Evolutionary conservation across 345 rosid genomes (phyloP).

Genomic region (Cardamine occulta): DNA sequence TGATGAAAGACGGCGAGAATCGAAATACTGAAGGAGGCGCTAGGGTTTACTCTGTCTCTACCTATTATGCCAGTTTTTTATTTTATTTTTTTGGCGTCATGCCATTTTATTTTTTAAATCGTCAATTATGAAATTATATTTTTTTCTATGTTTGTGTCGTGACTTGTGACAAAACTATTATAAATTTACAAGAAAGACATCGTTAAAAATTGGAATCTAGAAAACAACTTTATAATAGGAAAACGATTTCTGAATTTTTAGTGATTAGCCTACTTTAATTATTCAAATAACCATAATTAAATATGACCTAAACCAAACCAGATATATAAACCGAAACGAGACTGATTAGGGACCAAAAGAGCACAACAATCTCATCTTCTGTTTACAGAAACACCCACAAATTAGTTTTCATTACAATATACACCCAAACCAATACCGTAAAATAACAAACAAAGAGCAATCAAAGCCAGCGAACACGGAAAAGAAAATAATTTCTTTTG

Average conservation of each 20-base stretch:
- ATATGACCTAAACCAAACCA: constrained; percentile 17
- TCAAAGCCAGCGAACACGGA: constrained; percentile 33
- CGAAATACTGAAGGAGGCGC: neutral
- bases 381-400: constrained; percentile 19
- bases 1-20: constrained; percentile 14
- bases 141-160: neutral
- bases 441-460: constrained; percentile 16
- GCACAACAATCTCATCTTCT: constrained; percentile 6
- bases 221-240: neutral
- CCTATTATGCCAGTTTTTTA: neutral
- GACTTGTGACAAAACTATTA: neutral
- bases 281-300: neutral
- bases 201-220: neutral
- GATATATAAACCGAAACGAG: constrained; percentile 11
- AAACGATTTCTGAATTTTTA: too few relatives aligned
- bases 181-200: neutral
- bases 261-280: neutral
- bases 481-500: neutral
- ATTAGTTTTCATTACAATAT: constrained; percentile 30
- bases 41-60: neutral
- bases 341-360: constrained; percentile 3
- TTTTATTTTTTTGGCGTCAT: neutral
- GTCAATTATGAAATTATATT: neutral
- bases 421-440: constrained; percentile 27
- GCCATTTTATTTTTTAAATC: neutral